Conservation (phyloP, 345 rosid species). For the Eucalyptus cloeziana region DNA sequence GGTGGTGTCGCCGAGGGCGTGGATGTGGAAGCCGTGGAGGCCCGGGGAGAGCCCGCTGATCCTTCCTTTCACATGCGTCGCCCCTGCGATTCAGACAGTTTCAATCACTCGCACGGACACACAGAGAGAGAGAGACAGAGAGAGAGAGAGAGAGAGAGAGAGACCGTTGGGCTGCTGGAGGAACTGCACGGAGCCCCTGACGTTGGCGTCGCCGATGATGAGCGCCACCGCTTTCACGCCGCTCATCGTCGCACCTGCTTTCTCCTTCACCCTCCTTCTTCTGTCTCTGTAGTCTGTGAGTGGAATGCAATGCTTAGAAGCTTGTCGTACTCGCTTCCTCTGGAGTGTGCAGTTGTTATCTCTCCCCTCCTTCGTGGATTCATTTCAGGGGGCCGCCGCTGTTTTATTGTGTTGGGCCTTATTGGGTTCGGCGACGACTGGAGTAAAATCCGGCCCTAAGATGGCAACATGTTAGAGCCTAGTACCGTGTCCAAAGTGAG, state of each 20-base stretch:
- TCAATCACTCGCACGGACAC: background rate
- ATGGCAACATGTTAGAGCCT: background rate
- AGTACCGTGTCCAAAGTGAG: background rate
- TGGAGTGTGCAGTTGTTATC: background rate
- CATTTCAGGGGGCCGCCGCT: background rate
- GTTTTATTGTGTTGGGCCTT: background rate
- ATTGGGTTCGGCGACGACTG: background rate
- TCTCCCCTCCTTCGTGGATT: background rate
- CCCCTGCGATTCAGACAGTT: conserved; percentile 22
- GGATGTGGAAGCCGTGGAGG: conserved; percentile 85
- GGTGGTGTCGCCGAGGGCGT: conserved; percentile 87
- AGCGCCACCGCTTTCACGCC: conserved; percentile 78
- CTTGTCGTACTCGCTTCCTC: background rate
- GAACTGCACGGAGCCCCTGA: conserved; percentile 64
- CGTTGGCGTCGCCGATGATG: conserved; percentile 46
- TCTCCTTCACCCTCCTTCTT: background rate
- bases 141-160: background rate
- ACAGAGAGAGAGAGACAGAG: background rate
- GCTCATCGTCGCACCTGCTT: conserved; percentile 13
- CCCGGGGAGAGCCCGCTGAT: conserved; percentile 76
- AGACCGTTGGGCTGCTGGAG: conserved; percentile 49
- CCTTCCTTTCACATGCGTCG: conserved; percentile 64
- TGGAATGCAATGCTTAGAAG: background rate
- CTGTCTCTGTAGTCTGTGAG: background rate
- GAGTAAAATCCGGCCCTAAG: background rate